phyloP scores from a whole-genome alignment of 2,329 filamentous ascomycete species.

The Pezicula radicicola region DNA sequence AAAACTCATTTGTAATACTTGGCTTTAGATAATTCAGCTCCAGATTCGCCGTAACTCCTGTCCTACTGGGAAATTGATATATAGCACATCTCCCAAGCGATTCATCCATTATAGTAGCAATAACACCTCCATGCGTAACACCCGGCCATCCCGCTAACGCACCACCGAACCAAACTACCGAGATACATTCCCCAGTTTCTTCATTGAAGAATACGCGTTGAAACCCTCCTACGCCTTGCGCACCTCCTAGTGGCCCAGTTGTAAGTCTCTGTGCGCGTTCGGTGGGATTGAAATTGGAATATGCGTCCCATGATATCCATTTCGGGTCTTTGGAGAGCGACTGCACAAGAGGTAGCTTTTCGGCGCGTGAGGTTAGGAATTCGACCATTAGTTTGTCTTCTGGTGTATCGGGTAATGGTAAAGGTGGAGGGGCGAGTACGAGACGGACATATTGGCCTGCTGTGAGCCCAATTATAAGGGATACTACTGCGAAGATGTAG shows the following conservation, averaged over 20 bases:
- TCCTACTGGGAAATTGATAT: slow-evolving; percentile 40
- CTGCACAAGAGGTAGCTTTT: slow-evolving; percentile 45
- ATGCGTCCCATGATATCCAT: slow-evolving; percentile 40
- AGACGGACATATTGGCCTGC: slow-evolving; percentile 36
- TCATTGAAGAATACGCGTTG: slow-evolving; percentile 65
- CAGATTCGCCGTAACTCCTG: slow-evolving; percentile 54
- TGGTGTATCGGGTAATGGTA: slow-evolving; percentile 34
- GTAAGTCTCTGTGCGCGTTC: slow-evolving; percentile 32
- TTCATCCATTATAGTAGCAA: slow-evolving; percentile 69
- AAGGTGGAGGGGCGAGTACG: slow-evolving; percentile 40
- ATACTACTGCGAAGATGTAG: slow-evolving; percentile 30
- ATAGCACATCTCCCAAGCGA: slow-evolving; percentile 62
- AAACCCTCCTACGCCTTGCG: slow-evolving; percentile 40
- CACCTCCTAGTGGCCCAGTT: slow-evolving; percentile 39
- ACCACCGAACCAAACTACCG: slow-evolving; percentile 67
- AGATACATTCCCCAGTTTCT: slow-evolving; percentile 53
- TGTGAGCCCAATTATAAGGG: slow-evolving; percentile 37
- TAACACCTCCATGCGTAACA: slow-evolving; percentile 67
- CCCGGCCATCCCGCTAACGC: slow-evolving; percentile 67
- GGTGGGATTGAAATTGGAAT: slow-evolving; percentile 23
- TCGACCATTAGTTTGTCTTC: slow-evolving; percentile 39
- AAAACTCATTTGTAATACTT: slow-evolving; percentile 58
- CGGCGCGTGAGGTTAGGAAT: slow-evolving; percentile 39
- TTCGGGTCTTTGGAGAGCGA: slow-evolving; percentile 40
- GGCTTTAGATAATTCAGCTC: slow-evolving; percentile 61